phyloP scores from a whole-genome alignment of 768 basidiomycete species.

The Tulasnella sp. region DNA sequence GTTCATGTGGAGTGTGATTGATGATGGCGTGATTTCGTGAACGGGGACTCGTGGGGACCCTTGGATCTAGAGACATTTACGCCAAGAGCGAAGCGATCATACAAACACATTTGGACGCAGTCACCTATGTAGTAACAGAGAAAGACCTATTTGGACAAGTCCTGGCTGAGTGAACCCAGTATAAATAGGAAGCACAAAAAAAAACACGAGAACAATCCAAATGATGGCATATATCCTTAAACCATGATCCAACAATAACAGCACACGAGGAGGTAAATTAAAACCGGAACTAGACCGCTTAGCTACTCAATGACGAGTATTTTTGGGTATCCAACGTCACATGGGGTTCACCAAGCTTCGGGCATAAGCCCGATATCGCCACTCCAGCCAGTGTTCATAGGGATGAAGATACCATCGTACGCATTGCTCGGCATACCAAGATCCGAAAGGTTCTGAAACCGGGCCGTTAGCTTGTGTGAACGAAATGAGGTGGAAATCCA shows the following conservation, averaged over 20 bases:
- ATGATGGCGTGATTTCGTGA: conserved; percentile 27
- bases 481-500: conserved; percentile 25
- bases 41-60: neutral
- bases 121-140: neutral
- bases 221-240: neutral
- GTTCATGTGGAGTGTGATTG: conserved; percentile 80
- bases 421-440: conserved; percentile 88
- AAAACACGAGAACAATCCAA: neutral
- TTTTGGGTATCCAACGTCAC: neutral
- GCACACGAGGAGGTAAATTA: neutral
- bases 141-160: neutral
- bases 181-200: neutral
- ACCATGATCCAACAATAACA: neutral
- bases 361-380: conserved; percentile 69
- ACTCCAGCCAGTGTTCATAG: conserved; percentile 55
- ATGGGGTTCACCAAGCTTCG: conserved; percentile 62
- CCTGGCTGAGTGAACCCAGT: neutral
- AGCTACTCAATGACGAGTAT: neutral
- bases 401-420: conserved; percentile 80
- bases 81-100: neutral
- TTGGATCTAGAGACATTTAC: neutral
- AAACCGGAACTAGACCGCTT: neutral
- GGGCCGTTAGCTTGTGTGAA: neutral
- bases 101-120: neutral
- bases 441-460: conserved; percentile 67